These are phyloP conservation scores for Boeremia exigua DNA, from an alignment of 2,329 filamentous ascomycete genomes.

Conservation along the genomic window DNA sequence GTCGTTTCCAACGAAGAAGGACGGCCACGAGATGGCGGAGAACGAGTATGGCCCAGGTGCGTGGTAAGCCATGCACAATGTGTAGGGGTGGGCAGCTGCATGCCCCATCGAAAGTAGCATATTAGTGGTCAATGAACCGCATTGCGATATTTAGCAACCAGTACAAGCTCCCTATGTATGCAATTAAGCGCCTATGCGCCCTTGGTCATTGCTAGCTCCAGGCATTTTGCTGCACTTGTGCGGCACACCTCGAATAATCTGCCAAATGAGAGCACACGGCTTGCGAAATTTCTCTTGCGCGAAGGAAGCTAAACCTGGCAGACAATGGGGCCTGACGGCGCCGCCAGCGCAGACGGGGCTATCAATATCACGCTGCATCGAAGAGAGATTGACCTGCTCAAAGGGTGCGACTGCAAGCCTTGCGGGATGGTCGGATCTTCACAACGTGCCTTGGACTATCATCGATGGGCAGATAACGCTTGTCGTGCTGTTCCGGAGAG, in stretches of 20 bases:
- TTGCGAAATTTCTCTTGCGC: conserved; percentile 30
- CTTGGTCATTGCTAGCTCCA: conserved; percentile 23
- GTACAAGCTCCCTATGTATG: conserved; percentile 22
- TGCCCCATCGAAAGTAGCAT: conserved; percentile 2
- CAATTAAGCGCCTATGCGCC: conserved; percentile 40
- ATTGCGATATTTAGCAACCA: conserved; percentile 27
- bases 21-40: conserved; percentile 6
- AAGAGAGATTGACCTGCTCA: conserved; percentile 32
- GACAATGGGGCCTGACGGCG: conserved; percentile 26
- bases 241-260: conserved; percentile 28
- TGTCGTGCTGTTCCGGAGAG: not conserved
- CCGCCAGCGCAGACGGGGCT: conserved; percentile 37
- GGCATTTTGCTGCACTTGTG: conserved; percentile 31
- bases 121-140: conserved; percentile 12
- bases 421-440: conserved; percentile 9
- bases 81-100: conserved; percentile 14
- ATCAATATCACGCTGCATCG: conserved; percentile 38
- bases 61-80: conserved; percentile 15
- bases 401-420: conserved; percentile 11
- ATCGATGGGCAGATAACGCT: not conserved
- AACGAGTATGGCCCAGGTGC: conserved; percentile 14
- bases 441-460: conserved; percentile 1
- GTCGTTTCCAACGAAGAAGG: conserved; percentile 3
- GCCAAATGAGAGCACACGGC: conserved; percentile 37
- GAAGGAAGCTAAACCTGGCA: conserved; percentile 39